phyloP scores from a whole-genome alignment of 805 yeast species.

The Blastobotrys americana region DNA sequence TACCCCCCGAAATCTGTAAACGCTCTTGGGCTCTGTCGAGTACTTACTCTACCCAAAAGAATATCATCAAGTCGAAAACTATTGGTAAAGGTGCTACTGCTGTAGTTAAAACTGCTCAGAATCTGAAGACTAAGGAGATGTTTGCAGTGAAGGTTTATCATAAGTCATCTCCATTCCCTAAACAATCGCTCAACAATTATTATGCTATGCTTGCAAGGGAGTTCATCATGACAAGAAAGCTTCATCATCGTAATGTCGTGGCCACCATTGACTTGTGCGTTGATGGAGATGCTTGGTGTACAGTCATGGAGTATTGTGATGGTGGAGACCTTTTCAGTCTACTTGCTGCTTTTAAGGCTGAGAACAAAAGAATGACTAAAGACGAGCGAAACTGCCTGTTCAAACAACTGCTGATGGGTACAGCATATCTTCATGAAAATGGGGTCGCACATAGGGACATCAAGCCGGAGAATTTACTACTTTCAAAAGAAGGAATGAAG shows the following conservation, averaged over 20 bases:
- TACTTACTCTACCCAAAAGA: slow-evolving; percentile 18
- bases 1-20: slow-evolving; percentile 15
- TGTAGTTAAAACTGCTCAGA: slow-evolving; percentile 23
- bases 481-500: slow-evolving; percentile 64
- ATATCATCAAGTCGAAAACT: slow-evolving; percentile 17
- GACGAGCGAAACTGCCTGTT: slow-evolving; percentile 87
- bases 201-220: slow-evolving; percentile 71
- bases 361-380: slow-evolving; percentile 65
- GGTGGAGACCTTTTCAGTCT: slow-evolving; percentile 79
- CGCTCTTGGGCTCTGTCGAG: slow-evolving; percentile 14
- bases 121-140: slow-evolving; percentile 28
- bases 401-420: slow-evolving; percentile 78
- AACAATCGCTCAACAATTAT: slow-evolving; percentile 44
- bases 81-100: slow-evolving; percentile 33
- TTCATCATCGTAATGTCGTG: slow-evolving; percentile 72
- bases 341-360: slow-evolving; percentile 77
- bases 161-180: slow-evolving; percentile 51
- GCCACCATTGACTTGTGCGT: slow-evolving; percentile 56
- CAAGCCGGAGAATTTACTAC: slow-evolving; percentile 76
- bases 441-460: slow-evolving; percentile 88
- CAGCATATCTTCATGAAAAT: slow-evolving; percentile 79
- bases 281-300: slow-evolving; percentile 29
- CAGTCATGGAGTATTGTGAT: slow-evolving; percentile 67
- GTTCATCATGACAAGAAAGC: slow-evolving; percentile 71
- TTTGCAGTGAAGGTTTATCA: slow-evolving; percentile 88